Evolutionary conservation across 202 grass and related monocot genomes (phyloP), one percentile per base, ranked within the genome.

Genomic region (Miscanthus sacchariflorus): DNA sequence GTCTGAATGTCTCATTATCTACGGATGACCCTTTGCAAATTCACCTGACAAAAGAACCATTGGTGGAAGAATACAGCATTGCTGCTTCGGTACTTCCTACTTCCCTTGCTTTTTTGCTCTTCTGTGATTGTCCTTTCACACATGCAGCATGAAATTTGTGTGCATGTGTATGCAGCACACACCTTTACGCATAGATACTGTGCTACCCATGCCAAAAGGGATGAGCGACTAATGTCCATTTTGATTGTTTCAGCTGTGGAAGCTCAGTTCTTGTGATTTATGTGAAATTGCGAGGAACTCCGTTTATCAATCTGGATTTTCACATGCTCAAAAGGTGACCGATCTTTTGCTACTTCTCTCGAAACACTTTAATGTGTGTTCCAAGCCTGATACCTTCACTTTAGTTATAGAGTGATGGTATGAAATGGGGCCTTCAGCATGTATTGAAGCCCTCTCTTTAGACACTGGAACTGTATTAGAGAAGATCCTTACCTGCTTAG

Each of bases 21-120:
- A 99, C 97, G 48, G 97, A 99, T 91, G 97, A 99, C 88, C 97
- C 97, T 54, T 91, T 99, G 93, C 97, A 99, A 95, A 99, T 99
- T 81, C 97, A 96, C 76, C 90, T 99, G 66, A 99, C 97, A 81
- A 99, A 99, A 89, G 97, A 99, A 79, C 94, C 97, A 83, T 89
- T 99, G 79, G 97, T 99, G 56, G 97, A 99, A 91, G 97, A 99
- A 92, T 99, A 99, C 94, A 99, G 97, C 84, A 96, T 99, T 83
- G 97, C 97, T 85, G 86, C 97, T 89, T 99, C 97, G 66, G 97
- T 99, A 99, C 42, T 84, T 33, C 39, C 68, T 85, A 67, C 84
- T 75, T 78, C 39, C 59, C 17, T 77, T 48, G 87, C 44, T 52
- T 2, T 84, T 79, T 44, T 40, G 61, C 61, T 43, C 14, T 43